A percentile compares a stretch with the other conserved stretches of the same genome.
phyloP scores from a whole-genome alignment of 768 basidiomycete genomes.

The Hygrophorus pudorinus region DNA sequence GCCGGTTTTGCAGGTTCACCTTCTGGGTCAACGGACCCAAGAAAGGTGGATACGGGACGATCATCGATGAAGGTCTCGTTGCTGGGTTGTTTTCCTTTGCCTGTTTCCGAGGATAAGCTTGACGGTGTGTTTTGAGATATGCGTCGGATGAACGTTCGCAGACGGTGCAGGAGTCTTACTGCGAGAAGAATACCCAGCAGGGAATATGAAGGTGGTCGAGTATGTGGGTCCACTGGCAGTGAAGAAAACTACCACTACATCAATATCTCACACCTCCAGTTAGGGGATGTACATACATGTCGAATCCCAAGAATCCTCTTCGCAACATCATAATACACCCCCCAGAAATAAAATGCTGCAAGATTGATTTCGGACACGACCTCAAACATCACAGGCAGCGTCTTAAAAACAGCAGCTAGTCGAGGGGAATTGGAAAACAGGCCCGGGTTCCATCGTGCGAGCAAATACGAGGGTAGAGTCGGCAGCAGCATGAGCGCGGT shows the following conservation, averaged over 20 bases:
- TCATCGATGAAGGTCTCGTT: constrained; percentile 45
- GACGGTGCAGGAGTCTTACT: constrained; percentile 53
- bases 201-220: constrained; percentile 78
- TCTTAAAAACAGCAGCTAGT: constrained; percentile 22
- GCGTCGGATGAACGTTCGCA: constrained; percentile 35
- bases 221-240: constrained; percentile 58
- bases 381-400: constrained; percentile 43
- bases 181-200: constrained; percentile 67
- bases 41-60: constrained; percentile 46
- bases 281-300: constrained; percentile 36
- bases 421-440: constrained; percentile 27
- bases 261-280: not conserved
- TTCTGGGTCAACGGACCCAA: constrained; percentile 42
- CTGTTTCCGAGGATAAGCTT: not conserved
- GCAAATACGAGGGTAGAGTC: constrained; percentile 52
- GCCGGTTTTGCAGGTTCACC: constrained; percentile 44
- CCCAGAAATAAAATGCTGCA: constrained; percentile 70
- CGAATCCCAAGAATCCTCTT: constrained; percentile 59
- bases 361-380: constrained; percentile 62
- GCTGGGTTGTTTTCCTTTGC: constrained; percentile 23
- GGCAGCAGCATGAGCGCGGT: constrained; percentile 54
- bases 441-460: constrained; percentile 37
- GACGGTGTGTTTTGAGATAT: constrained; percentile 9
- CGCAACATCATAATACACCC: constrained; percentile 66
- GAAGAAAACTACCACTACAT: constrained; percentile 53